These are phyloP conservation scores for Phytophthora uliginosa DNA, from an alignment of 352 stramenopile species.

Conservation along the genomic window DNA sequence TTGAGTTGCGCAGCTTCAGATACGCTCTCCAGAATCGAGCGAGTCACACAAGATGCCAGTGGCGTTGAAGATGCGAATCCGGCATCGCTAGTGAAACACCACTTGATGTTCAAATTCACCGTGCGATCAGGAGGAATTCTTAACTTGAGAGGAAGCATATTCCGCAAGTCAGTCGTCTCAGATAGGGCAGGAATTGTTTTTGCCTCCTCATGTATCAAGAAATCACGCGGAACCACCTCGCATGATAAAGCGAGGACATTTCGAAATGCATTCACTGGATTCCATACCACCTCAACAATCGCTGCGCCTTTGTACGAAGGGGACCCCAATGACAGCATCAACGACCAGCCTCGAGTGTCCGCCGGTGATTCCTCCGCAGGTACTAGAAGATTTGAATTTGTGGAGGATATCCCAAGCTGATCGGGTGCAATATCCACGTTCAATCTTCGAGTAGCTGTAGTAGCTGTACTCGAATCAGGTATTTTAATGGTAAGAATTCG, in stretches of 20 bases:
- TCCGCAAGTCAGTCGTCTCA: constrained; percentile 13
- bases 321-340: constrained; percentile 55
- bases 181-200: constrained; percentile 5
- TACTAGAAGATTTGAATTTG: constrained; percentile 66
- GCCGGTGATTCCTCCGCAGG: constrained; percentile 79
- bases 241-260: constrained; percentile 65
- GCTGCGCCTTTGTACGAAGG: constrained; percentile 41
- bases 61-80: constrained; percentile 74
- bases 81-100: constrained; percentile 69
- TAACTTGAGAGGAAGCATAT: constrained; percentile 53
- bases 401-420: constrained; percentile 52
- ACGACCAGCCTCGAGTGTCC: constrained; percentile 66
- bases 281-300: constrained; percentile 70
- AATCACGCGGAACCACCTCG: constrained; percentile 45
- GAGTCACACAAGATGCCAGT: constrained; percentile 76
- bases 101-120: constrained; percentile 62
- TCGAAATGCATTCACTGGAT: constrained; percentile 51
- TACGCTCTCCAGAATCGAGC: constrained; percentile 70
- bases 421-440: constrained; percentile 44
- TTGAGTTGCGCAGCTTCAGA: constrained; percentile 61
- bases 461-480: constrained; percentile 24
- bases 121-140: constrained; percentile 44
- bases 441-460: constrained; percentile 18
- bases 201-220: constrained; percentile 35
- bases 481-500: constrained; percentile 42